Base-by-base conservation (phyloP, 345 rosid genomes). In the Anastatica hierochuntica region DNA sequence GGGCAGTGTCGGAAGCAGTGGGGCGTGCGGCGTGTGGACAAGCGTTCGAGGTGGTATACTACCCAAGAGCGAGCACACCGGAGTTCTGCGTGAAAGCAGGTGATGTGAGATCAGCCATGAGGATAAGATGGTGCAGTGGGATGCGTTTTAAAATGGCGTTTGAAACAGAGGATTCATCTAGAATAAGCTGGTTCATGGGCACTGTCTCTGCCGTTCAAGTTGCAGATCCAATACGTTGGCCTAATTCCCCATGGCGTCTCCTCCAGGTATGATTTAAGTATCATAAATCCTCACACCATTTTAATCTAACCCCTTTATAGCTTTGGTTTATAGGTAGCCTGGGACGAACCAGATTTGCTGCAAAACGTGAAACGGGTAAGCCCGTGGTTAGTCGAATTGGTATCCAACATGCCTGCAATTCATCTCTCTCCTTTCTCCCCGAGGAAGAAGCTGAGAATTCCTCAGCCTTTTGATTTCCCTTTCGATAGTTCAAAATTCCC, bases 171-270 rank as follows among this genome's bases (percentile, higher is more conserved):
- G 98, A 90, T 55, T 82, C 96, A 0, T 90, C 98, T 8, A 72
- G 96, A 48, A 84, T 90, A 24, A 90, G 98, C 63, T 90, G 98
- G 96, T 90, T 90, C 62, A 84, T 82, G 92, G 98, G 98, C 21
- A 84, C 89, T 14, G 80, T 84, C 23, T 84, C 98, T 19, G 67
- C 71, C 49, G 98, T 81, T 51, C 84, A 79, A 49, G 85, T 90
- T 41, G 69, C 80, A 23, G 95, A 90, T 46, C 81, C 83, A 19
- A 68, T 82, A 27, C 81, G 64, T 36, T 90, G 98, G 98, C 88
- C 96, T 42, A 76, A 77, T 58, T 90, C 98, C 15, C 96, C 95
- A 8, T 90, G 98, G 98, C 72, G 95, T 3, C 82, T 90, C 67
- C 73, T 90, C 3, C 89, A 79, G 96, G 98, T 21, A 2, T 2